Conservation (phyloP, 768 basidiomycete species). For the Leucocoprinus birnbaumii region DNA sequence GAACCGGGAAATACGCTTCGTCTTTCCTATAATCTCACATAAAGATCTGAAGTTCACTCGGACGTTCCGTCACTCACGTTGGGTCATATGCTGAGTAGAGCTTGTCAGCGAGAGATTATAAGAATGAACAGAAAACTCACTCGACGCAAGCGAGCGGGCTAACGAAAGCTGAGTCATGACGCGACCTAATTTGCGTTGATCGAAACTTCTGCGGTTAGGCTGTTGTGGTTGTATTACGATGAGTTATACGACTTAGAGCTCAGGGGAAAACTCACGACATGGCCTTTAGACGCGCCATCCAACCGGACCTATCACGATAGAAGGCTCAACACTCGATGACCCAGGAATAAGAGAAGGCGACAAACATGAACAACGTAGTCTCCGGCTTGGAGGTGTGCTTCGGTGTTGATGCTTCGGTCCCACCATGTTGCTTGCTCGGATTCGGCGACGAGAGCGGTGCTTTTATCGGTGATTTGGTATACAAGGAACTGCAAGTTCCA, state of each 20-base stretch:
- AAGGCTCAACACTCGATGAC: background rate
- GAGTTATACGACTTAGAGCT: too few relatives aligned
- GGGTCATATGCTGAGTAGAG: conserved; percentile 18
- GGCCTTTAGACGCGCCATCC: background rate
- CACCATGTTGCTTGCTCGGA: conserved; percentile 23
- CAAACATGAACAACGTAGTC: conserved; percentile 38
- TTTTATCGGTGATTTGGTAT: conserved; percentile 33
- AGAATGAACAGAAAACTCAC: conserved; percentile 17
- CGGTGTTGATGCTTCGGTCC: conserved; percentile 31
- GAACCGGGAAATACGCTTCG: conserved; percentile 1
- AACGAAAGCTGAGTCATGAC: conserved; percentile 25
- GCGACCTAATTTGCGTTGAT: conserved; percentile 24
- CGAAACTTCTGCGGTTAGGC: too few relatives aligned
- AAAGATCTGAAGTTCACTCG: background rate
- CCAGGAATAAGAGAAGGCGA: background rate
- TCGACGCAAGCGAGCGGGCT: conserved; percentile 28
- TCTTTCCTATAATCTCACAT: background rate
- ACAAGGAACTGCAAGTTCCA: conserved; percentile 45
- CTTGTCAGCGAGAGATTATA: background rate
- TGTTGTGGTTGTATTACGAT: too few relatives aligned
- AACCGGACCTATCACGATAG: background rate
- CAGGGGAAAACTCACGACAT: background rate
- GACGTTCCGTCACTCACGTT: conserved; percentile 13
- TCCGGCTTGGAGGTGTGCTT: conserved; percentile 32
- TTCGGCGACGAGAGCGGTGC: conserved; percentile 20